phyloP scores from a whole-genome alignment of 2,329 filamentous ascomycete genomes.

The Exophiala sideris region DNA sequence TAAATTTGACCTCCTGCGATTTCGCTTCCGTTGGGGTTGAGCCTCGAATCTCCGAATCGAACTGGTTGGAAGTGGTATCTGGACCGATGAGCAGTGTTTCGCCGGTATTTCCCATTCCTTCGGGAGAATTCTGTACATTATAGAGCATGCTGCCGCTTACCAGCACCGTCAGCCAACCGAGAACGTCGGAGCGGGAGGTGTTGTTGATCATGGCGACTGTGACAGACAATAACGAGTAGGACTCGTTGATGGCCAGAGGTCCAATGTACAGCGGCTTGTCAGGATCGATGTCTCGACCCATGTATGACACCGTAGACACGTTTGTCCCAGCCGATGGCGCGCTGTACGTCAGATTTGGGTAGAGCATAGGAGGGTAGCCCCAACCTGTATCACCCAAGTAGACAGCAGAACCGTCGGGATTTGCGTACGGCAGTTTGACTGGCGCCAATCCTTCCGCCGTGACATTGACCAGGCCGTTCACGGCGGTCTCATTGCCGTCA shows the following conservation, averaged over 20 bases:
- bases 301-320: constrained; percentile 39
- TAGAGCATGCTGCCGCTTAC: constrained; percentile 64
- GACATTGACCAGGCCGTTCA: constrained; percentile 59
- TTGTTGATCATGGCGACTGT: constrained; percentile 75
- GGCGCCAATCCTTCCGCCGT: constrained; percentile 50
- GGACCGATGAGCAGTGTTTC: constrained; percentile 70
- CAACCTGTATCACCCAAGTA: constrained; percentile 59
- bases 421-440: constrained; percentile 61
- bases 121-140: constrained; percentile 59
- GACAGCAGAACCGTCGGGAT: constrained; percentile 56
- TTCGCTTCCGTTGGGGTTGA: constrained; percentile 40
- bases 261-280: constrained; percentile 69
- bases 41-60: constrained; percentile 37
- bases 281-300: constrained; percentile 34
- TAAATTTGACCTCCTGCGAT: constrained; percentile 21
- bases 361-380: constrained; percentile 71
- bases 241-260: constrained; percentile 67
- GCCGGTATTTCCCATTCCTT: constrained; percentile 69
- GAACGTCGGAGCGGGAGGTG: constrained; percentile 60
- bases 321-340: constrained; percentile 26
- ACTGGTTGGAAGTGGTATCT: constrained; percentile 62
- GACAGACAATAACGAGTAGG: constrained; percentile 73
- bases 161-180: constrained; percentile 83
- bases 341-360: constrained; percentile 72
- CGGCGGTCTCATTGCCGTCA: constrained; percentile 46